Evolutionary conservation across 768 basidiomycete genomes (phyloP), one percentile per base, ranked within the genome.

Genomic region (Amanita rimosa): DNA sequence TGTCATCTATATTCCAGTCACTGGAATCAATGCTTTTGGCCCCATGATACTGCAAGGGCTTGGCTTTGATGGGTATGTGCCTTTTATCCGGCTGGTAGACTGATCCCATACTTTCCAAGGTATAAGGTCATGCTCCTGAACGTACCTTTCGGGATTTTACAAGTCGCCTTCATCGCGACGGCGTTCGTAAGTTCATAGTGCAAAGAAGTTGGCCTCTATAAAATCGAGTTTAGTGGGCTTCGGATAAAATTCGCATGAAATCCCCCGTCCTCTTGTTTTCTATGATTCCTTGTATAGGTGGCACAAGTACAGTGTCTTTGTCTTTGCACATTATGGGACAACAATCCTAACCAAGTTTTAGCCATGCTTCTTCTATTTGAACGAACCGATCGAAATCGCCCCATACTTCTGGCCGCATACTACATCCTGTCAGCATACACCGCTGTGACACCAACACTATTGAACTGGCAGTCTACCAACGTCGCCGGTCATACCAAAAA

Each of bases 381-480:
- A 2, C 56, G 63, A 26, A 44, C 52, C 26, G 49, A 56, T 9
- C 43, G 55, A 46, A 59, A 64, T 38, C 58, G 59, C 24, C 55
- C 62, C 14, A 41, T 58, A 3, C 51, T 67, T 5, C 54, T 67
- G 4, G 53, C 58, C 11, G 61, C 63, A 0, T 67, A 64, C 51
- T 65, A 67, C 42, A 48, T 62, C n/a, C 46, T 64, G 2, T 53
- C 63, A 7, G 37, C 55, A 8, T 53, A 55, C 9, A 55, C 49
- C 13, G 55, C 60, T 16, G 49, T 59, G 16, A 49, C 49, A 1
- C 62, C 66, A 0, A 55, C 55, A 10, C 53, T 67, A 29, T 51
- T 63, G 14, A 64, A 62, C 43, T 67, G 65, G 65, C 62, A 65
- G 41, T 58, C 63, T 13, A 58, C 64, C 1, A 67, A 67, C 46